These are phyloP conservation scores for Myrmaecium sp. DNA, from an alignment of 2,329 filamentous ascomycete species.

Conservation along the genomic window DNA sequence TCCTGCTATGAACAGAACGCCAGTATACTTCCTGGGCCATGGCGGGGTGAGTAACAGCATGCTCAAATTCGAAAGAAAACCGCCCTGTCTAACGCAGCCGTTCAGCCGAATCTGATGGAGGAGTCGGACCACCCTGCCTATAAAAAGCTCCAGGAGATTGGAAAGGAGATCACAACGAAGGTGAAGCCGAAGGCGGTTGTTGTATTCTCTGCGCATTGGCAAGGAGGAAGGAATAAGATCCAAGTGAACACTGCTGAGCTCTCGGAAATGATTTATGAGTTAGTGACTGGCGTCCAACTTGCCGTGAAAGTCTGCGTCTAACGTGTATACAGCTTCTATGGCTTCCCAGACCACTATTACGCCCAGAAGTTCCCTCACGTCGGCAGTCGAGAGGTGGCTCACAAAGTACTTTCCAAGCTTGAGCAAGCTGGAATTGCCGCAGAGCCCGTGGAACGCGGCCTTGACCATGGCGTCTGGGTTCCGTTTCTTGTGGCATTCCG, in stretches of 20 bases:
- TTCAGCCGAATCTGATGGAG: constrained; percentile 48
- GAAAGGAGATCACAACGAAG: constrained; percentile 50
- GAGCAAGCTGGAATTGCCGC: constrained; percentile 41
- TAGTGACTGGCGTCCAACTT: not conserved
- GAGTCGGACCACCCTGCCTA: constrained; percentile 53
- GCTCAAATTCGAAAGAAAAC: no score
- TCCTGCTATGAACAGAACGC: no score
- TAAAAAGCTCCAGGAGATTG: constrained; percentile 44
- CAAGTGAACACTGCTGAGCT: constrained; percentile 48
- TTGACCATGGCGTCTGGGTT: constrained; percentile 63
- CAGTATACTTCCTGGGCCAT: constrained; percentile 3
- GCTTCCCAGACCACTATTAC: constrained; percentile 51
- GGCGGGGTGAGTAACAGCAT: constrained; percentile 3
- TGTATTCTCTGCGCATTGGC: constrained; percentile 67
- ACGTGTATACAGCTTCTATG: constrained; percentile 33
- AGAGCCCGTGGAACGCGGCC: constrained; percentile 42
- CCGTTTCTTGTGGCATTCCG: constrained; percentile 38
- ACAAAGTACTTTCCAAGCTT: constrained; percentile 38
- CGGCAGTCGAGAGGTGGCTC: constrained; percentile 40
- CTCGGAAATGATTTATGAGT: constrained; percentile 53
- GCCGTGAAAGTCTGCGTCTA: not conserved
- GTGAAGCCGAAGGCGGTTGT: constrained; percentile 57
- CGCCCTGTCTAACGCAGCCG: not conserved
- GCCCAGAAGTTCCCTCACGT: constrained; percentile 44
- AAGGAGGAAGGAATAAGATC: constrained; percentile 38